Percentiles rank a stretch among this genome's conserved stretches.
phyloP scores from a whole-genome alignment of 148 eudicot genomes.

The Heliosperma pusillum region DNA sequence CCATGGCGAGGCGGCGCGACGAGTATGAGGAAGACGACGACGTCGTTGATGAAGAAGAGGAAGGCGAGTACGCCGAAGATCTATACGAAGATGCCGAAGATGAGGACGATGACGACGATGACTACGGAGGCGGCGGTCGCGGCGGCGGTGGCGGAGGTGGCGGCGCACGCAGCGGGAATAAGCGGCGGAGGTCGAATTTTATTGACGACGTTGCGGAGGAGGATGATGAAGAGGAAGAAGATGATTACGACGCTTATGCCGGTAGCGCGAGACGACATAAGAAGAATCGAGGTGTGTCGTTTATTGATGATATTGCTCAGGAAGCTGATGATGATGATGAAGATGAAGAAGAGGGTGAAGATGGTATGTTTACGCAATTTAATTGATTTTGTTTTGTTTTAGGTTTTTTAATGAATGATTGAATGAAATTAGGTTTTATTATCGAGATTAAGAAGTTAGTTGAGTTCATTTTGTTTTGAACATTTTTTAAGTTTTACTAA shows the following conservation, averaged over 20 bases:
- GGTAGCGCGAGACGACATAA: conserved; percentile 20
- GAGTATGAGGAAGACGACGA: conserved; percentile 41
- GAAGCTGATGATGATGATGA: conserved; percentile 84
- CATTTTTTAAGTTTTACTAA: neutral
- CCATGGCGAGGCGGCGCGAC: conserved; percentile 5
- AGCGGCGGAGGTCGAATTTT: conserved; percentile 55
- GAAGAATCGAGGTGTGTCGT: conserved; percentile 29
- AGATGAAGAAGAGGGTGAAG: conserved; percentile 89
- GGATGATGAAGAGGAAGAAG: conserved; percentile 72
- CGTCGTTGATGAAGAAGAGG: conserved; percentile 52
- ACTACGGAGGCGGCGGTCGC: conserved; percentile 12
- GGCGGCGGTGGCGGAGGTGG: conserved; percentile 15
- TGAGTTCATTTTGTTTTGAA: neutral
- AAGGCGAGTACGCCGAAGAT: conserved; percentile 23
- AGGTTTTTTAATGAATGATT: neutral
- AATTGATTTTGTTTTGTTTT: neutral
- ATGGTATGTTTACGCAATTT: conserved; percentile 41
- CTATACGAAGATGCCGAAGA: conserved; percentile 31
- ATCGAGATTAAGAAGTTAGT: neutral
- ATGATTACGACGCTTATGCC: conserved; percentile 42
- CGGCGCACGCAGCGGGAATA: conserved; percentile 19
- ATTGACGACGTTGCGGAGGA: conserved; percentile 77
- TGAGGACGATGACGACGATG: conserved; percentile 44
- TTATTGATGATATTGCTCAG: conserved; percentile 51
- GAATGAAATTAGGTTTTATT: neutral